phyloP scores from a whole-genome alignment of 148 eudicot species.

The Rhododendron vialii region DNA sequence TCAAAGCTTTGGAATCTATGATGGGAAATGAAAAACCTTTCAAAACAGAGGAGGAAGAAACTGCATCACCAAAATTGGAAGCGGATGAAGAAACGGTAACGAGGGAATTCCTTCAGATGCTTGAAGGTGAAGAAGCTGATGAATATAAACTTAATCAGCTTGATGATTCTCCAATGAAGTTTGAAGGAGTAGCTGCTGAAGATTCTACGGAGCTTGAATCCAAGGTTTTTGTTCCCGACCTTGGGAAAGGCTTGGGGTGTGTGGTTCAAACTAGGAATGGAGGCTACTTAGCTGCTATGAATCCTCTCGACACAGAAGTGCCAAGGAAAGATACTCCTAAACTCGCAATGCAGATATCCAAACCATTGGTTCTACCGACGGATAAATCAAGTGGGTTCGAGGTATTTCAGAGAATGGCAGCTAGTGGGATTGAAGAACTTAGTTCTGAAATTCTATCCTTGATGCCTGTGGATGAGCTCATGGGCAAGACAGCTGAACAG shows the following conservation, averaged over 20 bases:
- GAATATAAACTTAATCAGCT: slow-evolving; percentile 14
- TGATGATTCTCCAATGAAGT: slow-evolving; percentile 23
- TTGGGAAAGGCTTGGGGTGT: slow-evolving; percentile 87
- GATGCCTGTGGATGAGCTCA: slow-evolving; percentile 80
- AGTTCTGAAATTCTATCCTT: slow-evolving; percentile 50
- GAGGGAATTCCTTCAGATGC: slow-evolving; percentile 81
- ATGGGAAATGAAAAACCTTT: slow-evolving; percentile 48
- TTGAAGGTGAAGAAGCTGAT: slow-evolving; percentile 44
- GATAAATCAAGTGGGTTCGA: slow-evolving; percentile 54
- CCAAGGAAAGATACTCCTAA: slow-evolving; percentile 70
- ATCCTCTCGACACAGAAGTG: slow-evolving; percentile 56
- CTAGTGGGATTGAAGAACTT: slow-evolving; percentile 60
- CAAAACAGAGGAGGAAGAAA: slow-evolving; percentile 41
- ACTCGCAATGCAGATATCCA: slow-evolving; percentile 84
- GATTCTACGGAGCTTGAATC: slow-evolving; percentile 39
- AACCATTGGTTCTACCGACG: slow-evolving; percentile 56
- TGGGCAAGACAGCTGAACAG: slow-evolving; percentile 89
- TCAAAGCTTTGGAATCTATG: slow-evolving; percentile 87
- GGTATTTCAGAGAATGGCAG: slow-evolving; percentile 74
- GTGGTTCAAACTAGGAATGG: slow-evolving; percentile 86
- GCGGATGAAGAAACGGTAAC: slow-evolving; percentile 89
- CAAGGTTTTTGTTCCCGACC: slow-evolving; percentile 63
- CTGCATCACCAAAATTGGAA: slow-evolving; percentile 55
- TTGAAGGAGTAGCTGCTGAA: slow-evolving; percentile 15
- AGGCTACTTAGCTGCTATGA: slow-evolving; percentile 75